A percentile compares a stretch with the other conserved stretches of the same genome.
Conservation (phyloP, 2,329 filamentous ascomycete species). For the Thermochaetoides dissita region DNA sequence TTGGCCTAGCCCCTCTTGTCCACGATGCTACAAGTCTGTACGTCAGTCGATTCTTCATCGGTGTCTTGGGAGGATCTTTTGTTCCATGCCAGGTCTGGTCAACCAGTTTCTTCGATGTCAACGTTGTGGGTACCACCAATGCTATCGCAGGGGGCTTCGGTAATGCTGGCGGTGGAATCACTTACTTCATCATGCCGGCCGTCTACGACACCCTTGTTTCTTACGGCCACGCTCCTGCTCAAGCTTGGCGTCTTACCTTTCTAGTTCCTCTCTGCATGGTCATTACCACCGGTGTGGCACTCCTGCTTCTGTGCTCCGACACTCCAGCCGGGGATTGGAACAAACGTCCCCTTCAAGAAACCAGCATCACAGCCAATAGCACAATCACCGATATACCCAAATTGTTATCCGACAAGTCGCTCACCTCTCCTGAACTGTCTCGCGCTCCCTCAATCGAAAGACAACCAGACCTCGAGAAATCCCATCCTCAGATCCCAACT, state of each 20-base stretch:
- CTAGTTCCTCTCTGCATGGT: constrained; percentile 72
- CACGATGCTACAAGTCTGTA: constrained; percentile 55
- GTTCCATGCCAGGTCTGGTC: constrained; percentile 87
- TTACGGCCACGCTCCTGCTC: constrained; percentile 45
- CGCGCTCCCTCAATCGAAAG: constrained; percentile 11
- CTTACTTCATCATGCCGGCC: constrained; percentile 87
- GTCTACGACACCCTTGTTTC: constrained; percentile 65
- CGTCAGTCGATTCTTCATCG: constrained; percentile 63
- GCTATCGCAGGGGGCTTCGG: constrained; percentile 73
- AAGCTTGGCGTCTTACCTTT: constrained; percentile 75
- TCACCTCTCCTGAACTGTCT: constrained; percentile 19
- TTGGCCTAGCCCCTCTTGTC: constrained; percentile 67
- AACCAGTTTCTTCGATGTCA: constrained; percentile 87
- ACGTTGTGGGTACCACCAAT: constrained; percentile 78
- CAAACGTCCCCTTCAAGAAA: constrained; percentile 46
- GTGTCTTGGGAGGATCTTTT: constrained; percentile 64
- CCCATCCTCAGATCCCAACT: constrained; percentile 24
- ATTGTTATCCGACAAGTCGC: constrained; percentile 28
- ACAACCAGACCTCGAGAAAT: constrained; percentile 29
- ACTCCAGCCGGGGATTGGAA: constrained; percentile 73
- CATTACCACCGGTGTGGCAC: constrained; percentile 46
- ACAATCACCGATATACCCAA: constrained; percentile 38
- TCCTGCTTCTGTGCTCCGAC: constrained; percentile 65
- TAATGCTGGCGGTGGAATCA: constrained; percentile 79
- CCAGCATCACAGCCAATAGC: constrained; percentile 17